A percentile compares a stretch with the other conserved stretches of the same genome.
Conservation (phyloP, 179 eudicot genomes). For the Patellifolia procumbens region DNA sequence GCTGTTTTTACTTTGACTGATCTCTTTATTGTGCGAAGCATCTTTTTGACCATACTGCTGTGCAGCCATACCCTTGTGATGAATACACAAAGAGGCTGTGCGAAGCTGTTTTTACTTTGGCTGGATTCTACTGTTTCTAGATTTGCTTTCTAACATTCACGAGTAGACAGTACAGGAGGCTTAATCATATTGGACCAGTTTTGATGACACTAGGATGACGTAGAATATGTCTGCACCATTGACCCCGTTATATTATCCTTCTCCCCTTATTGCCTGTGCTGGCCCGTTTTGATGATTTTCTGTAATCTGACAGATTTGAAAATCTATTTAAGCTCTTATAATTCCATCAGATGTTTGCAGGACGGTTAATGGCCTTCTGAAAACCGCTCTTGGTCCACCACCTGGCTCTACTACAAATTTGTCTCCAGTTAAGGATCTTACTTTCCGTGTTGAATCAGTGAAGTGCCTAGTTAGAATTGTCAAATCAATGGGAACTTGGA, state of each 20-base stretch:
- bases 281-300: background rate
- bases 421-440: conserved; percentile 87
- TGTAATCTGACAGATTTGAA: conserved; percentile 24
- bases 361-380: conserved; percentile 96
- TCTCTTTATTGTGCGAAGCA: no score
- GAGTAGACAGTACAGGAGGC: background rate
- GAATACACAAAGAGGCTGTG: no score
- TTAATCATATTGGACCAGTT: background rate
- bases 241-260: background rate
- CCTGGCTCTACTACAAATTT: conserved; percentile 84
- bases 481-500: conserved; percentile 93
- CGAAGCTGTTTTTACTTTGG: no score
- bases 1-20: no score
- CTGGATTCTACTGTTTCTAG: background rate
- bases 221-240: background rate
- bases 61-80: no score
- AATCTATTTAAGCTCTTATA: conserved; percentile 65
- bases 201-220: background rate
- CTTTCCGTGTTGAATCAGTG: conserved; percentile 90
- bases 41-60: no score
- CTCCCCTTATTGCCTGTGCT: conserved; percentile 8
- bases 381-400: conserved; percentile 97
- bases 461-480: conserved; percentile 84
- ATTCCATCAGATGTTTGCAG: conserved; percentile 95
- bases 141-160: conserved; percentile 1